A percentile compares a stretch with the other conserved stretches of the same genome.
These are phyloP conservation scores for Metschnikowia borealis DNA, from an alignment of 805 yeast genomes.

Conservation along the genomic window DNA sequence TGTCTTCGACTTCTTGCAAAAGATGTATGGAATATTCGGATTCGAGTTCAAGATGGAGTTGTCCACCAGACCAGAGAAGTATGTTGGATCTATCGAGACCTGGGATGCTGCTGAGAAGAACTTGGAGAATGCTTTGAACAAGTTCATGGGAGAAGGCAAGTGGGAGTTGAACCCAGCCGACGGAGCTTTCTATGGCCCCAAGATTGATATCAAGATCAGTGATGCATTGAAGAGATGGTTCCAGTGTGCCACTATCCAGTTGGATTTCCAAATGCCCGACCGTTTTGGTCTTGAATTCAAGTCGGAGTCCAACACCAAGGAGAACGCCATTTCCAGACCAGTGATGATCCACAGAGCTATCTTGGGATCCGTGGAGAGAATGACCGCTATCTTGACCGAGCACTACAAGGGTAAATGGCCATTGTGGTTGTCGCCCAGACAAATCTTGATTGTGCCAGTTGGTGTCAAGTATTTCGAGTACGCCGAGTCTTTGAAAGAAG, in stretches of 20 bases:
- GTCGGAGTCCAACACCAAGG: slow-evolving; percentile 54
- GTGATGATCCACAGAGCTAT: slow-evolving; percentile 99
- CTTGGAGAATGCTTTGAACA: slow-evolving; percentile 76
- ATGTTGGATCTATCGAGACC: slow-evolving; percentile 87
- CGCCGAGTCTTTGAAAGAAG: slow-evolving; percentile 75
- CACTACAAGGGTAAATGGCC: slow-evolving; percentile 99
- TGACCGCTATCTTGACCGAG: slow-evolving; percentile 97
- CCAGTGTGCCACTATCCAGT: slow-evolving; percentile 98
- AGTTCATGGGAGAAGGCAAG: slow-evolving; percentile 69
- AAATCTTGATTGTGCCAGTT: slow-evolving; percentile 92
- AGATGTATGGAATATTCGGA: slow-evolving; percentile 86
- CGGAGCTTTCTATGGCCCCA: slow-evolving; percentile 95
- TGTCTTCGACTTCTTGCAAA: slow-evolving; percentile 80
- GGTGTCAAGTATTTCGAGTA: slow-evolving; percentile 90
- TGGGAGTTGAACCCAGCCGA: slow-evolving; percentile 98
- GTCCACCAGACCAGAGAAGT: slow-evolving; percentile 96
- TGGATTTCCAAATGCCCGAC: slow-evolving; percentile 96
- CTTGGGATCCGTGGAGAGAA: slow-evolving; percentile 96
- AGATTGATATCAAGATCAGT: slow-evolving; percentile 92
- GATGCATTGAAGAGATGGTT: slow-evolving; percentile 96
- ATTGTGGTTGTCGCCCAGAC: slow-evolving; percentile 99
- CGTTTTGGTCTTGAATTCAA: slow-evolving; percentile 90
- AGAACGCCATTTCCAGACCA: slow-evolving; percentile 69
- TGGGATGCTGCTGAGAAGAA: slow-evolving; percentile 91
- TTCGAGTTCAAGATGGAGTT: slow-evolving; percentile 95